Evolutionary conservation across 352 stramenopile genomes (phyloP).

Genomic region (Chloridella minuta): DNA sequence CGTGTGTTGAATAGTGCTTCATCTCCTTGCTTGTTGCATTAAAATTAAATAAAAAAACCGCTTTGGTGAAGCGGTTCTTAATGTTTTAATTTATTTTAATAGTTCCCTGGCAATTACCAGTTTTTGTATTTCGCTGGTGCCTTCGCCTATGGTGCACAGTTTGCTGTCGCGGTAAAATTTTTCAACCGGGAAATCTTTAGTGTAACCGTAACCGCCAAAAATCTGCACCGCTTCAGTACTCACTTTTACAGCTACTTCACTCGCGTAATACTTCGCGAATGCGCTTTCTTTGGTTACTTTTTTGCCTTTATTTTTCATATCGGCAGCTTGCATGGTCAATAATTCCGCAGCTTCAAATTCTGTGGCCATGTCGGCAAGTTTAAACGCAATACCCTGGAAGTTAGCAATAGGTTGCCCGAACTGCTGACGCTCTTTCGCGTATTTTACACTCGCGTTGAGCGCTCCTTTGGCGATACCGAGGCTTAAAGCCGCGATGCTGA

Average conservation of each 20-base stretch:
- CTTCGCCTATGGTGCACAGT: conserved; percentile 60
- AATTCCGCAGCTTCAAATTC: conserved; percentile 39
- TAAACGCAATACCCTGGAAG: conserved; percentile 44
- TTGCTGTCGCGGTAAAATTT: conserved; percentile 55
- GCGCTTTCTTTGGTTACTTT: conserved; percentile 53
- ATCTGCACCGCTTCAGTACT: conserved; percentile 49
- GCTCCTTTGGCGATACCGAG: conserved; percentile 69
- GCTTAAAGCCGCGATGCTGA: conserved; percentile 85
- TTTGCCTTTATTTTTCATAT: conserved; percentile 40
- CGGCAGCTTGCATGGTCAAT: conserved; percentile 47
- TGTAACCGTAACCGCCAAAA: conserved; percentile 49
- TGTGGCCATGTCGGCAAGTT: conserved; percentile 51
- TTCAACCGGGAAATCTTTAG: conserved; percentile 57
- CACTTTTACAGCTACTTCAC: conserved; percentile 43
- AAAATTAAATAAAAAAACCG: no score
- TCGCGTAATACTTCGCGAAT: conserved; percentile 52
- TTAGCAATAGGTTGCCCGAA: conserved; percentile 66
- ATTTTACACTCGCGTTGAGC: conserved; percentile 68
- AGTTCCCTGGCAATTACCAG: no score
- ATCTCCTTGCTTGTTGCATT: no score
- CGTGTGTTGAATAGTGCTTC: no score
- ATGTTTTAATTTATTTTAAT: no score
- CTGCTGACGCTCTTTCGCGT: conserved; percentile 66
- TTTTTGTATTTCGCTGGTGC: conserved; percentile 51
- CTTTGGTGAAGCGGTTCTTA: no score